Base-by-base conservation (phyloP, 1,139 yeast genomes). In the Nadsonia starkeyi-henricii region DNA sequence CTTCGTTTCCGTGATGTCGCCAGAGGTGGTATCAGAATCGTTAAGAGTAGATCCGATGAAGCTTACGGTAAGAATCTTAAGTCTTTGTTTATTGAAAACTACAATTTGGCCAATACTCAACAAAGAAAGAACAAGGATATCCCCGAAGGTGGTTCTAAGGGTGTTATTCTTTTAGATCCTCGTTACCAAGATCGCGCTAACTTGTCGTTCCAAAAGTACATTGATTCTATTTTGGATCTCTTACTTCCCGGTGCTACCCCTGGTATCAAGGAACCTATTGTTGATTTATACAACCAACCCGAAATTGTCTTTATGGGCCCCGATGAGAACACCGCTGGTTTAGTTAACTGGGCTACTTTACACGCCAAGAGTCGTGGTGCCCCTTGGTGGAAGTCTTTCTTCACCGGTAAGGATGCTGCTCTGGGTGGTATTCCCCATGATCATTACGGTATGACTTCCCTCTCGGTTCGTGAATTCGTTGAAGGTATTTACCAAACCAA, bases 101-200 rank as follows among this genome's bases (percentile, higher is more conserved):
- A 91, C 68, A 89, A 89, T 64, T 76, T 91, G 66, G 98, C 98
- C 43, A 80, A 83, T 53, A 91, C 98, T 44, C 98, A 91, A 70
- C 98, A 91, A 70, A 78, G 91, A 58, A 91, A 91, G 70, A 91
- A 91, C 70, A 91, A 91, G 72, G 98, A 91, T 71, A 91, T 91
- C 52, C 98, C 98, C 44, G 98, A 91, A 73, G 98, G 98, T 64
- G 98, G 98, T 44, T 86, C 97, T 46, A 91, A 91, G 68, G 98
- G 98, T 69, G 98, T 91, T 48, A 85, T 91, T 52, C 74, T 91
- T 60, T 74, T 91, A 57, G 89, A 89, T 62, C 62, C 68, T 55
- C 77, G 75, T 52, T 85, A 93, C 50, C 95, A 85, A 67, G 84
- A 79, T 47, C 78, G 81, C 62, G 88, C 95, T 45, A 80, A 79